These are phyloP conservation scores for Teratosphaeria gauchensis DNA, from an alignment of 2,329 filamentous ascomycete genomes.

Conservation along the genomic window DNA sequence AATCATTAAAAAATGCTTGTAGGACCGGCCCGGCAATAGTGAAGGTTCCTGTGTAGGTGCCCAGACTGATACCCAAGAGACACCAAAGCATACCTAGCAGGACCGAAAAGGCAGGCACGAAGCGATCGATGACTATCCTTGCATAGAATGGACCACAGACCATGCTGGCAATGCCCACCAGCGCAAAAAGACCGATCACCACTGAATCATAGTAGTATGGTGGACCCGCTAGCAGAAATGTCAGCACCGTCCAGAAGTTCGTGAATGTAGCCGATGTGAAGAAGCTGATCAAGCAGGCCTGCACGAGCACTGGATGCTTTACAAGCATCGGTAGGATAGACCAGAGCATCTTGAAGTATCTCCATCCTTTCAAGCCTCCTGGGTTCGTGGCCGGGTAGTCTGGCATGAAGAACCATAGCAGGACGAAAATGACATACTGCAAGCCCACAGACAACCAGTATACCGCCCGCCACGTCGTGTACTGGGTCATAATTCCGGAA, in stretches of 20 bases:
- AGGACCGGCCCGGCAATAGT: conserved; percentile 63
- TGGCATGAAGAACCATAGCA: conserved; percentile 66
- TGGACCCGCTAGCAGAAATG: conserved; percentile 61
- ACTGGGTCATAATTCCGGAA: conserved; percentile 65
- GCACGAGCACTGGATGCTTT: conserved; percentile 58
- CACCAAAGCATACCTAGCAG: conserved; percentile 51
- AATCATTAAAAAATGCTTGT: conserved; percentile 60
- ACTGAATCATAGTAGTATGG: conserved; percentile 61
- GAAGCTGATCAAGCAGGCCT: conserved; percentile 59
- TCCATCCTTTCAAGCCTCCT: conserved; percentile 53
- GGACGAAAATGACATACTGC: conserved; percentile 55
- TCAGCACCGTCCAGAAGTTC: conserved; percentile 64
- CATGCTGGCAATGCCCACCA: conserved; percentile 66
- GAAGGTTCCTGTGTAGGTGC: conserved; percentile 57
- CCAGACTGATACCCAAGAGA: conserved; percentile 53
- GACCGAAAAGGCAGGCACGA: conserved; percentile 58
- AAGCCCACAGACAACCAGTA: conserved; percentile 69
- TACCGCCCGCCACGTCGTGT: conserved; percentile 63
- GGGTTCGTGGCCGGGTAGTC: conserved; percentile 71
- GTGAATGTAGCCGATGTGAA: conserved; percentile 54
- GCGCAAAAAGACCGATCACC: conserved; percentile 65
- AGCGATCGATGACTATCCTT: conserved; percentile 58
- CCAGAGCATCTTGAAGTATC: conserved; percentile 56
- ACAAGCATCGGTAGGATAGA: conserved; percentile 55
- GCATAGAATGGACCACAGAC: conserved; percentile 59